Base-by-base conservation (phyloP, 1,139 yeast species). In the Nakaseomyces sp. region DNA sequence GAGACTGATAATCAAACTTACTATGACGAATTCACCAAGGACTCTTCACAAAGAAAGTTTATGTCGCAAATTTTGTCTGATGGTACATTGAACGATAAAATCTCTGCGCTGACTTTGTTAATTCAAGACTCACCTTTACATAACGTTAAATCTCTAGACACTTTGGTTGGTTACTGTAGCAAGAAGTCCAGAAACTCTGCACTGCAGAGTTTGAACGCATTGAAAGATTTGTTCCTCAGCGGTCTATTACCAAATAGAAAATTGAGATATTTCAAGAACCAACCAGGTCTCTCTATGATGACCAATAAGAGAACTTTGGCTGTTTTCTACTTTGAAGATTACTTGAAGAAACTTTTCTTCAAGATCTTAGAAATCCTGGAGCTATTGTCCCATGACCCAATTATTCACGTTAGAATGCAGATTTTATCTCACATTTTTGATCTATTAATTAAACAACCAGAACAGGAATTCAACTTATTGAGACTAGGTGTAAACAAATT, bases 91-190 rank as follows among this genome's bases (percentile, higher is more conserved):
- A 82, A 80, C 56, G 99, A 91, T 81, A 89, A 91, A 67, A 85
- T 91, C 47, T 86, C 96, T 40, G 96, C 98, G 0, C 73, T 91
- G 57, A 89, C 98, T 0, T 76, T 91, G 60, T 71, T 91, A 61
- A 77, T 89, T 41, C 97, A 91, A 62, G 98, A 91, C 67, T 88
- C 97, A 3, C 98, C 99, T 4, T 63, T 88, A 47, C 98, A 91
- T 61, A 85, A 93, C 52, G 61, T 81, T 47, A 85, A 86, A 62
- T 88, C 95, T 0, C 70, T 93, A 46, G 95, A 87, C 50, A 81
- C 82, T 24, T 68, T 91, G 51, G 64, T 86, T 46, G 73, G 77
- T 6, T 84, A 81, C 66, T 87, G 96, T 65, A 83, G 79, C 55
- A 89, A 91, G 69, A 93, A 91, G 67, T 82, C 95, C 19, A 79